phyloP scores from a whole-genome alignment of 331 rosid species.

The Telfairia occidentalis region DNA sequence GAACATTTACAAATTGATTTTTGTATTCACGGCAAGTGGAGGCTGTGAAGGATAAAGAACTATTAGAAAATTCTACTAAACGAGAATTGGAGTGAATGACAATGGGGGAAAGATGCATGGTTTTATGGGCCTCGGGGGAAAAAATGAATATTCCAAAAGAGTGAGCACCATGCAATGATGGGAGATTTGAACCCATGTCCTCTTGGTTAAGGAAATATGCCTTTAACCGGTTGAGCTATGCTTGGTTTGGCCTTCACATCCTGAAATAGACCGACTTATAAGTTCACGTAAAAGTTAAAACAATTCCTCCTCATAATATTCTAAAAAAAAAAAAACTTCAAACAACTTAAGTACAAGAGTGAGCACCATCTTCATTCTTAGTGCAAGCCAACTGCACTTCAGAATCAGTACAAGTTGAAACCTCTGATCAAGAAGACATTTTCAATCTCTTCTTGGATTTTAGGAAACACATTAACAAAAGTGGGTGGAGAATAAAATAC shows the following conservation, averaged over 20 bases:
- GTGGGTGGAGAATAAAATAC: no score
- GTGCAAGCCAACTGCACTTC: conserved; percentile 20
- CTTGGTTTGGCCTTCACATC: no score
- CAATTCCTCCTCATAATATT: neutral
- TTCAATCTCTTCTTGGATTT: conserved; percentile 36
- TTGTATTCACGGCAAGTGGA: neutral
- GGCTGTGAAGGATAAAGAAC: neutral
- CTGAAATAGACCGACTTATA: conserved; percentile 25
- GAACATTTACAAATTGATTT: neutral
- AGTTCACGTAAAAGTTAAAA: neutral
- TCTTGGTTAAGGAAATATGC: no score
- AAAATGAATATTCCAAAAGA: no score
- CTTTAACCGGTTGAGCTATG: no score
- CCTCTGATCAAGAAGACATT: conserved; percentile 19
- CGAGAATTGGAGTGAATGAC: neutral
- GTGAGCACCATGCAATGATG: no score
- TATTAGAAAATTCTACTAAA: conserved; percentile 9
- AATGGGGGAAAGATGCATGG: neutral
- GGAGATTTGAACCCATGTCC: no score
- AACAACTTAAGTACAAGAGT: neutral
- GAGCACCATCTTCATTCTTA: conserved; percentile 29
- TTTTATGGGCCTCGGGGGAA: neutral
- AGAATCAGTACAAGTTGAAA: conserved; percentile 12
- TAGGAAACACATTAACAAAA: conserved; percentile 82
- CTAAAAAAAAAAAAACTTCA: neutral